Evolutionary conservation across 2,329 filamentous ascomycete genomes (phyloP), one percentile per base, ranked within the genome.

Genomic region (Phaeophleospora eucalypticola): DNA sequence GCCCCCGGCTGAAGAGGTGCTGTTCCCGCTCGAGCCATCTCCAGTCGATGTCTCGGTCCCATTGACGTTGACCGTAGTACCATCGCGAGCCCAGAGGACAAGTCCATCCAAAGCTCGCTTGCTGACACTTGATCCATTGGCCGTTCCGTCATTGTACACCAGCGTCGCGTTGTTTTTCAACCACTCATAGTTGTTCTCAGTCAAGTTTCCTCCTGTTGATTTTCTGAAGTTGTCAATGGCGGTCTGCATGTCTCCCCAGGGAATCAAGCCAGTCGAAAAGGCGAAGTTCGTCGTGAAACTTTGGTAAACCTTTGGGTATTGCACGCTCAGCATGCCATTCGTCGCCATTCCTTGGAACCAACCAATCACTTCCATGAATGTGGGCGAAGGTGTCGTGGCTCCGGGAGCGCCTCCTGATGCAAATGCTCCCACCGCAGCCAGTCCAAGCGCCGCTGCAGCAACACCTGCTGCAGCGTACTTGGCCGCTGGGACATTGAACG

Each of bases 321-420:
- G 81, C 59, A 94, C 90, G 49, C 87, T 94, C 66, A 95, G 77
- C 93, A 97, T 97, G 56, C 93, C 90, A 68, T 93, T 96, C 74
- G 93, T 86, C 20, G 93, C 89, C 76, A 97, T 86, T 41, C 86
- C 84, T 69, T 97, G 90, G 68, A 97, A 95, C 81, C 87, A 94
- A 52, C 84, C 83, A 57, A 95, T 79, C 39, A 94, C 83, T 62
- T 96, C 88, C 36, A 77, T 78, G 65, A 97, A 96, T 43, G 84
- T 87, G 19, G 93, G 93, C 58, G 88, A 93, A 34, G 84, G 74
- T 9, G 84, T 77, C 2, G 81, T 76, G 10, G 76, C 75, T 12
- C 83, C 86, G 15, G 73, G 68, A 29, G 72, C 72, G 29, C 78
- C 77, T 43, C 72, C 76, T 32, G 70, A 71, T 9, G 78, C 79